Evolutionary conservation across 768 basidiomycete genomes (phyloP).

Genomic region (Hebeloma cylindrosporum): DNA sequence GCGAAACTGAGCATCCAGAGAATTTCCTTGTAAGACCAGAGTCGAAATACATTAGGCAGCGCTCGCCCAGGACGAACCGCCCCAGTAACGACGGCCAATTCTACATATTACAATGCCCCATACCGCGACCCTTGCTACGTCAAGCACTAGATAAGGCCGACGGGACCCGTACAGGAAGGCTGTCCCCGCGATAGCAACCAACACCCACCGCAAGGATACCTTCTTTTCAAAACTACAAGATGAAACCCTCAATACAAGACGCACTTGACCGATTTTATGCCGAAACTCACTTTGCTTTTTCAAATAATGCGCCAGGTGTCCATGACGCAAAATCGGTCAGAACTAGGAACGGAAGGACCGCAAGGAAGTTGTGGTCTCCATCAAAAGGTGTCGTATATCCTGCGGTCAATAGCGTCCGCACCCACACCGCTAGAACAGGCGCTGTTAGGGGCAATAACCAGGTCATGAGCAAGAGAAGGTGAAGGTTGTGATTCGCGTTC

Average conservation of each 20-base stretch:
- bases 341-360: conserved; percentile 62
- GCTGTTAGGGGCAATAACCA: conserved; percentile 77
- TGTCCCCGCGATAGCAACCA: conserved; percentile 45
- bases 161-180: conserved; percentile 72
- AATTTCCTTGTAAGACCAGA: neutral
- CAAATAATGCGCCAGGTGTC: conserved; percentile 42
- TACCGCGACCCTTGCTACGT: conserved; percentile 51
- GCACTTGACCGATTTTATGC: conserved; percentile 5
- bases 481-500: conserved; percentile 52
- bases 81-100: conserved; percentile 53
- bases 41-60: neutral
- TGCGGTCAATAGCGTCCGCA: conserved; percentile 78
- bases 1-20: no score
- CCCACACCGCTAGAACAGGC: conserved; percentile 86
- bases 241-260: conserved; percentile 10
- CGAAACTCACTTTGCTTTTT: conserved; percentile 40
- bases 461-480: conserved; percentile 74
- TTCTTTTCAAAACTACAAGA: conserved; percentile 37
- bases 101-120: conserved; percentile 44
- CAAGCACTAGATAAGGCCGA: conserved; percentile 64
- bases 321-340: conserved; percentile 62
- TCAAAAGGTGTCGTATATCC: conserved; percentile 78
- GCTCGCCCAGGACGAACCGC: conserved; percentile 41
- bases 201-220: conserved; percentile 53
- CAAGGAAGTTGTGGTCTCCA: conserved; percentile 74